Evolutionary conservation across 306 rosid genomes (phyloP), one percentile per base, ranked within the genome.

Genomic region (Leucaena leucocephala): DNA sequence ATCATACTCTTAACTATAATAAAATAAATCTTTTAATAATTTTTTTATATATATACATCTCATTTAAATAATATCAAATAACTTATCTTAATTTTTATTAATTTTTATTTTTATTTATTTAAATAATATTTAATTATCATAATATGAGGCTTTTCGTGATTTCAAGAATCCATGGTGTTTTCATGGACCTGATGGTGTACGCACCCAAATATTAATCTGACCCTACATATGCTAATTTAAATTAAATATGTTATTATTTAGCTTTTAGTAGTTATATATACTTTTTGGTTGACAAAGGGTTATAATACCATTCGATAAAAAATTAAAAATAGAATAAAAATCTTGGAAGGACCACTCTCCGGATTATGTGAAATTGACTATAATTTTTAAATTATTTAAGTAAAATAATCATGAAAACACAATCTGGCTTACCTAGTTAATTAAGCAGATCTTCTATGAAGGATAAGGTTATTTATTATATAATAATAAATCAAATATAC

Each of bases 321-420:
- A 77, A 77, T 73, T 48, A 57, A 72, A 66, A 16, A 45, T n/a
- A 43, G 22, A 78, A 43, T 3, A 8, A 27, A 62, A 21, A 61
- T 68, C 17, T 44, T 1, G 36, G 36, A 62, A 80, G 78, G 81
- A 69, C 71, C 36, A 70, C 7, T n/a, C 2, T 12, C 34, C 43
- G 42, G 45, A 63, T 42, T 77, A 62, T 65, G 35, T 74, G 82
- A 80, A 72, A 50, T 82, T 88, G 89, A 86, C 83, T 74, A 54
- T 75, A 68, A 78, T 63, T 79, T 75, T 40, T 48, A 55, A 62
- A 65, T 48, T 71, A 74, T 78, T 79, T 45, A 79, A 81, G 9
- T 0, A 68, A 52, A 68, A 21, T 74, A 61, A 66, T 34, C 39
- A 59, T 36, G 63, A n/a, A 42, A 42, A 5, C 22, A 19, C 8